phyloP scores from a whole-genome alignment of 495 filamentous ascomycete genomes.

The Opeltia flavorubescens region DNA sequence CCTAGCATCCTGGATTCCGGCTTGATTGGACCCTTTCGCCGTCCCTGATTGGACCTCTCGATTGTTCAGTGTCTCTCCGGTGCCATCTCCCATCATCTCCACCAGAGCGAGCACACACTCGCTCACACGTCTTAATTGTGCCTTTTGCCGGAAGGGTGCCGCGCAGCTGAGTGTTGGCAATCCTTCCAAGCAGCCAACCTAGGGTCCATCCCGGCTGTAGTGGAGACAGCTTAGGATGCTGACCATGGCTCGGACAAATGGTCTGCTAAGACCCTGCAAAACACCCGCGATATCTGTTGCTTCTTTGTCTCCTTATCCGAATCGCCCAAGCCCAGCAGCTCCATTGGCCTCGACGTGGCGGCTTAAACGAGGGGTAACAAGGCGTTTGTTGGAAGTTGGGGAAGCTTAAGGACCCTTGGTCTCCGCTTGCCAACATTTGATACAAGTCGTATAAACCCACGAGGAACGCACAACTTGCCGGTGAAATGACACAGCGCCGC shows the following conservation, averaged over 20 bases:
- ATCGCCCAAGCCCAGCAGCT: background rate
- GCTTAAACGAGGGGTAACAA: background rate
- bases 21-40: conserved; percentile 6
- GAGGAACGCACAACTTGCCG: conserved; percentile 10
- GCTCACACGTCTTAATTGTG: background rate
- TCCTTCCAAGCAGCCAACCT: background rate
- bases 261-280: background rate
- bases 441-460: background rate
- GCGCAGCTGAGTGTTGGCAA: conserved; percentile 2
- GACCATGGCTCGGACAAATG: background rate
- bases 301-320: conserved; percentile 1
- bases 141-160: background rate
- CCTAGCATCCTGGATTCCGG: conserved; percentile 7
- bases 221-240: background rate
- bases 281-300: background rate
- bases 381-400: background rate
- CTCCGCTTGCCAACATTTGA: background rate
- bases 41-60: conserved; percentile 6
- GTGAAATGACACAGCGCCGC: conserved; percentile 13
- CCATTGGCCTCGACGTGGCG: conserved; percentile 1
- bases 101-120: background rate
- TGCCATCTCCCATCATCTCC: conserved; percentile 3
- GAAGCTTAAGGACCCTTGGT: background rate
- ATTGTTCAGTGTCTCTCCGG: conserved; percentile 6
- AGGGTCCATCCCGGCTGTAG: background rate